These are phyloP conservation scores for Rhododendron griersonianum DNA, from an alignment of 148 eudicot genomes.

Conservation along the genomic window DNA sequence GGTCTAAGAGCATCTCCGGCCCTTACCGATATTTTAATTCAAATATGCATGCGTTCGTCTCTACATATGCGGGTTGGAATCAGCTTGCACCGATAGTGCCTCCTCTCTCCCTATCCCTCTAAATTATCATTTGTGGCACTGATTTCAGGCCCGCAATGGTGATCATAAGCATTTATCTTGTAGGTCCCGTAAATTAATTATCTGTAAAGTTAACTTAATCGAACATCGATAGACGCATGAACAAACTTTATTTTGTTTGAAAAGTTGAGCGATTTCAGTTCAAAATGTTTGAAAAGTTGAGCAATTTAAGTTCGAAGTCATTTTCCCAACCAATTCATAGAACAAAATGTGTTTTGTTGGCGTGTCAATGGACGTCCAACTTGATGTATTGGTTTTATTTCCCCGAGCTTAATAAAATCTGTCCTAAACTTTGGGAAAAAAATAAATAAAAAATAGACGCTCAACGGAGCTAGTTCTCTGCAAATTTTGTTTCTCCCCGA, in stretches of 20 bases:
- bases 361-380: background rate
- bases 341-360: background rate
- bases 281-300: background rate
- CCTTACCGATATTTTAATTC: too few relatives aligned
- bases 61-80: too few relatives aligned
- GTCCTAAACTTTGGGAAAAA: too few relatives aligned
- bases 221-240: background rate
- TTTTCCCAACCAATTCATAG: background rate
- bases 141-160: background rate
- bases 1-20: too few relatives aligned
- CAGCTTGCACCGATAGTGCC: too few relatives aligned
- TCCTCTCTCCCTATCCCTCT: too few relatives aligned
- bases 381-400: background rate
- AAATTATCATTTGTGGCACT: background rate
- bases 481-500: background rate
- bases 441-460: background rate
- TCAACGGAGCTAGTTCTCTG: background rate
- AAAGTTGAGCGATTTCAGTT: background rate
- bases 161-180: background rate
- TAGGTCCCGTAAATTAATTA: background rate
- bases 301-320: background rate
- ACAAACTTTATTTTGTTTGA: background rate
- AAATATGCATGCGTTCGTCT: too few relatives aligned
- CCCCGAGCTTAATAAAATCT: too few relatives aligned
- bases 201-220: too few relatives aligned